These are phyloP conservation scores for Chlamydomonas urium DNA, from an alignment of 139 green algal genomes.

Conservation along the genomic window DNA sequence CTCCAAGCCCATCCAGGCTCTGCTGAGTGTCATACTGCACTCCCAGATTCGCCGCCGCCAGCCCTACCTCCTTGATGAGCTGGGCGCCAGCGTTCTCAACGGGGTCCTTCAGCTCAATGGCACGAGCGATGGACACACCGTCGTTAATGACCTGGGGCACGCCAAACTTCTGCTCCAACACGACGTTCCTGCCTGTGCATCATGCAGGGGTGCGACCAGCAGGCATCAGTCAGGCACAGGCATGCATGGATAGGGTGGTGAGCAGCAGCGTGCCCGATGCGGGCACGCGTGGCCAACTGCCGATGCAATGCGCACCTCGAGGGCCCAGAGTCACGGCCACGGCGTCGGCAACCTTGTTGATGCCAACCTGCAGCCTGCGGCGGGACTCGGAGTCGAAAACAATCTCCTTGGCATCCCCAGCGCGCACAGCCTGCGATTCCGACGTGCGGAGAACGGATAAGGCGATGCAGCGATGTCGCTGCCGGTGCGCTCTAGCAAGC, in stretches of 20 bases:
- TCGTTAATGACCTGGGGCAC: constrained; percentile 97
- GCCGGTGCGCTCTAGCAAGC: no score
- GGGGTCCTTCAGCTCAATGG: constrained; percentile 91
- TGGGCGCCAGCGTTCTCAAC: constrained; percentile 96
- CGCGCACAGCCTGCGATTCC: constrained; percentile 51
- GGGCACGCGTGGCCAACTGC: no score
- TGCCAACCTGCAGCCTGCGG: constrained; percentile 85
- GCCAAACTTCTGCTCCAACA: constrained; percentile 88
- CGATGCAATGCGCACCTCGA: constrained; percentile 59
- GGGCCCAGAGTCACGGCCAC: constrained; percentile 94
- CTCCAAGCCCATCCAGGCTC: no score
- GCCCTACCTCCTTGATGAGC: constrained; percentile 92
- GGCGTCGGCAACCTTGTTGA: constrained; percentile 98
- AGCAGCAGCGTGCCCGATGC: no score
- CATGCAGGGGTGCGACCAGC: neutral
- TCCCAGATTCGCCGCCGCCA: no score
- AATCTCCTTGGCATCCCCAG: constrained; percentile 90
- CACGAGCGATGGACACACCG: constrained; percentile 93
- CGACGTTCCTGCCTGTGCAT: constrained; percentile 88
- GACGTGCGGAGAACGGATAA: no score
- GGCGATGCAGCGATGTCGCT: no score
- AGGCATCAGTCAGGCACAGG: neutral
- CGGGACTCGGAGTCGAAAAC: constrained; percentile 86
- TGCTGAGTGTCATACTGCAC: no score
- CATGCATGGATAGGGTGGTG: no score